phyloP scores from a whole-genome alignment of 1,284 basidiomycete genomes.

The Ceraceosorus guamensis region DNA sequence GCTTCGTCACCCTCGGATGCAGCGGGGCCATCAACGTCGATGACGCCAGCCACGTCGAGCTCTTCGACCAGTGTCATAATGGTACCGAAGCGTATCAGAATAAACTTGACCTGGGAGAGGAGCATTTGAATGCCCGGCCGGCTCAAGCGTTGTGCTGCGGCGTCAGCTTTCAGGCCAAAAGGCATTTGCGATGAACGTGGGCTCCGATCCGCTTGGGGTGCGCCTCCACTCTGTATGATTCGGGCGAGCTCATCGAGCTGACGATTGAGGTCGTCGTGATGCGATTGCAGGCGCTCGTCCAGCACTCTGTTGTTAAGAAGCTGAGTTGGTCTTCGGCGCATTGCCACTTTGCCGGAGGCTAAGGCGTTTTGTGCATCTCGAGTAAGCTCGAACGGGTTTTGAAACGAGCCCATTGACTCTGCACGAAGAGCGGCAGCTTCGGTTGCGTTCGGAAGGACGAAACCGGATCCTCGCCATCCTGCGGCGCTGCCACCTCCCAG shows the following conservation, averaged over 20 bases:
- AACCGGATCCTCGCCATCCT: slow-evolving; percentile 48
- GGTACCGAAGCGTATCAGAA: slow-evolving; percentile 14
- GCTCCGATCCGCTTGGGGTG: not conserved
- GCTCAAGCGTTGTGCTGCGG: not conserved
- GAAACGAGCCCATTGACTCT: slow-evolving; percentile 17
- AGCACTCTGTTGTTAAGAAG: slow-evolving; percentile 10
- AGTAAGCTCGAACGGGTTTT: slow-evolving; percentile 29
- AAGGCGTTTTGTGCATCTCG: slow-evolving; percentile 25
- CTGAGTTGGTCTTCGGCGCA: slow-evolving; percentile 27
- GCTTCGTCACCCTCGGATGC: slow-evolving; percentile 10
- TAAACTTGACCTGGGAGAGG: not conserved
- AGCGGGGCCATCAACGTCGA: slow-evolving; percentile 33
- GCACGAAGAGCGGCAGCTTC: slow-evolving; percentile 26
- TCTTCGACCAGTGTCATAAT: slow-evolving; percentile 27
- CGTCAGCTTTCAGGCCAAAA: not conserved
- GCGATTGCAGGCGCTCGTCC: not conserved
- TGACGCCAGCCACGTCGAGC: slow-evolving; percentile 27
- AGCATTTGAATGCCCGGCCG: not conserved
- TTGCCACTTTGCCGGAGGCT: slow-evolving; percentile 17
- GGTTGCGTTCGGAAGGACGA: slow-evolving; percentile 39
- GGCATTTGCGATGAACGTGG: not conserved
- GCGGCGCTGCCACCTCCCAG: slow-evolving; percentile 46
- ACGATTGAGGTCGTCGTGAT: slow-evolving; percentile 3
- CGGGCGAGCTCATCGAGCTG: not conserved
- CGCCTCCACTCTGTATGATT: not conserved